Base-by-base conservation (phyloP, 495 filamentous ascomycete species). In the Penicillium nucicola region DNA sequence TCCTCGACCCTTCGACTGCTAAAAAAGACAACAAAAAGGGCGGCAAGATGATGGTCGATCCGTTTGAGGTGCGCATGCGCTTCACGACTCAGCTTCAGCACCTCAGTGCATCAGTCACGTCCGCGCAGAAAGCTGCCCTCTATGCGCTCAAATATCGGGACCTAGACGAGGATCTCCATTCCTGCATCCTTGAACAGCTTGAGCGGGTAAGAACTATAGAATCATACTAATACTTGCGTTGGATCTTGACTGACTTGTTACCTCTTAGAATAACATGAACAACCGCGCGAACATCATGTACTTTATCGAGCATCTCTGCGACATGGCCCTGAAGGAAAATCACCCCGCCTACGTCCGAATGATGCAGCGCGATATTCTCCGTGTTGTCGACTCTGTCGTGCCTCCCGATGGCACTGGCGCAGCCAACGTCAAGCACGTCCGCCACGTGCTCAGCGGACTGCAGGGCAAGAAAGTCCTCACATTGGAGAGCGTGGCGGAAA, bases 201-300 rank as follows among this genome's bases (percentile, higher is more conserved):
- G 93, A 97, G 64, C 76, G 81, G 57, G 90, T 90, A 67, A 53
- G 72, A 61, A 42, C 32, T 10, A 13, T 32, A 19, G 32, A 42
- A 19, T 48, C 39, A 23, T 50, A 33, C n/a, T n/a, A n/a, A n/a
- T n/a, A n/a, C n/a, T n/a, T 22, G 5, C 7, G 7, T 45, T 14
- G 30, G 33, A 4, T 30, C 46, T 5, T 45, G 9, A 20, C 48
- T 52, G n/a, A 45, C 6, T 5, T 8, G 42, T 3, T 4, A 17
- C 9, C 5, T 38, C n/a, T 2, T 20, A 92, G 82, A 95, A 88
- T 59, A 89, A 85, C 53, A 95, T 97, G 86, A 99, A 99, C 72
- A 96, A 84, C 39, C 78, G 92, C 37, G 95, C 95, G 25, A 99
- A 99, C 61, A 96, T 99, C 67, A 92, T 99, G 87, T 97, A 93